These are phyloP conservation scores for Blastomyces silverae DNA, from an alignment of 2,329 filamentous ascomycete species.

Conservation along the genomic window DNA sequence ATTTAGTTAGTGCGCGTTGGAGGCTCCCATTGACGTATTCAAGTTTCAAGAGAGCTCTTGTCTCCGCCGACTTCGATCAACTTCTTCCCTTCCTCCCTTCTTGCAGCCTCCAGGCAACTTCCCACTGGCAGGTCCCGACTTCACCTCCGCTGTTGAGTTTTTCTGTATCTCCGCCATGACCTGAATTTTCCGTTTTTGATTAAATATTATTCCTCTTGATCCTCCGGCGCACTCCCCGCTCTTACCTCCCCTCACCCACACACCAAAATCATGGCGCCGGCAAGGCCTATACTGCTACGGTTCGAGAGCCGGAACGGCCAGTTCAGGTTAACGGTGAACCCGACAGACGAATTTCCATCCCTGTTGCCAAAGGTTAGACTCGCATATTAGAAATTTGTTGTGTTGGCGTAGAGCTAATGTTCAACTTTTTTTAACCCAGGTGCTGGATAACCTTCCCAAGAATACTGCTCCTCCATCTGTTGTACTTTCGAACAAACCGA, in stretches of 20 bases:
- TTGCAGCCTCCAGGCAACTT: conserved; percentile 1
- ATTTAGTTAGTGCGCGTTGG: not conserved
- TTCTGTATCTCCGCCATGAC: not conserved
- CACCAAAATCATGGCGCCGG: conserved; percentile 30
- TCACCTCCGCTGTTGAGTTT: not conserved
- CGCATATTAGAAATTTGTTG: not conserved
- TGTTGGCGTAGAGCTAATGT: not conserved
- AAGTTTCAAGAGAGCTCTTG: not conserved
- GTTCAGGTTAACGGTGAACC: conserved; percentile 73
- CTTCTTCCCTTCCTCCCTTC: not conserved
- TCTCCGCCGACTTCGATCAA: conserved; percentile 8
- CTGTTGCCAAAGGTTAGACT: conserved; percentile 43
- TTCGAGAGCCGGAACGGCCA: conserved; percentile 90
- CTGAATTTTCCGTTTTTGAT: not conserved
- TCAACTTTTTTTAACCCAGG: conserved; percentile 31
- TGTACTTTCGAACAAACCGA: conserved; percentile 54
- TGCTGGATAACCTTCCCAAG: conserved; percentile 55
- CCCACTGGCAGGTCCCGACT: not conserved
- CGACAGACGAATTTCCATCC: conserved; percentile 62
- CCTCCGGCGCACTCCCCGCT: not conserved
- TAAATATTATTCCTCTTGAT: not conserved
- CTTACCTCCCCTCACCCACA: not conserved
- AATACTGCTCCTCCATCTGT: conserved; percentile 51
- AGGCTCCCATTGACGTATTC: conserved; percentile 3
- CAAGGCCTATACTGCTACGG: conserved; percentile 65